Percentiles rank a stretch among this genome's conserved stretches.
phyloP scores from a whole-genome alignment of 257 asterid genomes.

The Henckelia pumila region DNA sequence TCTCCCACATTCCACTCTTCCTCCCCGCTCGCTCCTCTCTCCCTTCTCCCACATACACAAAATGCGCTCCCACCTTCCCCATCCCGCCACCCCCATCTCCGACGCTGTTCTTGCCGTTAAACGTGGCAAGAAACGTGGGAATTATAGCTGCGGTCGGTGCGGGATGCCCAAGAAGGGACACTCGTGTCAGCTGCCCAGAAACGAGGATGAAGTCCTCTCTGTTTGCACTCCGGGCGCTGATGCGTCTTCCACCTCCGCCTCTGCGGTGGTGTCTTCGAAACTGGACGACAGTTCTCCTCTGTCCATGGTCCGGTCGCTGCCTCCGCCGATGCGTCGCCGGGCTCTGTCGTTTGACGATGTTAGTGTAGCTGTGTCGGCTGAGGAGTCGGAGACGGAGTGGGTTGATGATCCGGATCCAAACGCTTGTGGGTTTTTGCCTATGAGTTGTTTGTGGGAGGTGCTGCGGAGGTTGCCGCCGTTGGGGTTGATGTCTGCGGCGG shows the following conservation, averaged over 20 bases:
- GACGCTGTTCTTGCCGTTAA: conserved; percentile 44
- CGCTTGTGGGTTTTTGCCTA: conserved; percentile 38
- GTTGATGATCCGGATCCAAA: conserved; percentile 11
- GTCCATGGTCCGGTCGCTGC: conserved; percentile 31
- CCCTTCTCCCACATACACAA: too few relatives aligned
- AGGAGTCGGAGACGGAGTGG: conserved; percentile 27
- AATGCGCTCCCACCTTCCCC: conserved; percentile 70
- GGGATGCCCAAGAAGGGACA: conserved; percentile 92
- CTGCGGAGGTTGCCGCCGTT: conserved; percentile 79
- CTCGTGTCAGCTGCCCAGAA: conserved; percentile 33
- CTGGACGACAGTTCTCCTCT: conserved; percentile 28
- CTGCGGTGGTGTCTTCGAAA: conserved; percentile 34
- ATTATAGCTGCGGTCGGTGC: conserved; percentile 89
- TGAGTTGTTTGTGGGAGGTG: conserved; percentile 77
- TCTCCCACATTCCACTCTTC: not conserved
- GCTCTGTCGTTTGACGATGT: conserved; percentile 76
- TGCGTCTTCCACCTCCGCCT: conserved; percentile 29
- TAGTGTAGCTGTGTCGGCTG: conserved; percentile 44
- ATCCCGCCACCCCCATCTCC: conserved; percentile 71
- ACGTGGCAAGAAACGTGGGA: conserved; percentile 70
- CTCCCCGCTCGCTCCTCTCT: conserved; percentile 15
- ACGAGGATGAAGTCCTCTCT: conserved; percentile 22
- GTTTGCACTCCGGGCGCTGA: conserved; percentile 35
- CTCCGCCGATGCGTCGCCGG: conserved; percentile 50
- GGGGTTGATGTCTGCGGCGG: conserved; percentile 62